phyloP scores from a whole-genome alignment of 805 yeast genomes.

The Metschnikowia orientalis region DNA sequence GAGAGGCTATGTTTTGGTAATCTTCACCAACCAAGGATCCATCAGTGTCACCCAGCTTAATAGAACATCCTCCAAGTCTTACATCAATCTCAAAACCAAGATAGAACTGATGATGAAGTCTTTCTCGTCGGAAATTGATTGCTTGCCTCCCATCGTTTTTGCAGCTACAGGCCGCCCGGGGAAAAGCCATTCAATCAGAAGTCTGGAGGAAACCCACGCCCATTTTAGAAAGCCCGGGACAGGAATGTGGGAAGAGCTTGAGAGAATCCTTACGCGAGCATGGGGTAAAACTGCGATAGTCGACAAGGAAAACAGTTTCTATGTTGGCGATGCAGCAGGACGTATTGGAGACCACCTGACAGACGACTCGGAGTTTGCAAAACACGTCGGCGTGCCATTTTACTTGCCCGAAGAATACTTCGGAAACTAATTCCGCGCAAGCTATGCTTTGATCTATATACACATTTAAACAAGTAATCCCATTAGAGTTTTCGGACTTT shows the following conservation, averaged over 20 bases:
- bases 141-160: constrained; percentile 43
- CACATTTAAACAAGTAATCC: not conserved
- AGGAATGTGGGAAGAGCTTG: constrained; percentile 71
- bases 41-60: constrained; percentile 36
- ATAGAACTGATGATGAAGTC: constrained; percentile 35
- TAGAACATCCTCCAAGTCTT: constrained; percentile 27
- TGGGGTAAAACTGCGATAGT: constrained; percentile 22
- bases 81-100: constrained; percentile 38
- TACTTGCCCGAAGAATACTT: constrained; percentile 71
- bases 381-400: constrained; percentile 47
- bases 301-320: constrained; percentile 48
- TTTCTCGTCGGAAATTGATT: constrained; percentile 19
- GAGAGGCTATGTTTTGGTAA: constrained; percentile 45
- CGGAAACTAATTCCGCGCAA: constrained; percentile 4
- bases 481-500: constrained; percentile 28
- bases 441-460: constrained; percentile 2
- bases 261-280: constrained; percentile 30
- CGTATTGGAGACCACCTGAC: constrained; percentile 73
- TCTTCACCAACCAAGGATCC: constrained; percentile 86
- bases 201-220: constrained; percentile 30
- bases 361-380: constrained; percentile 70
- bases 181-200: constrained; percentile 16
- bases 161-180: constrained; percentile 59
- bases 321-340: constrained; percentile 98
- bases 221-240: constrained; percentile 64